Evolutionary conservation across 768 basidiomycete species (phyloP).

Genomic region (Daedaleopsis nitida): DNA sequence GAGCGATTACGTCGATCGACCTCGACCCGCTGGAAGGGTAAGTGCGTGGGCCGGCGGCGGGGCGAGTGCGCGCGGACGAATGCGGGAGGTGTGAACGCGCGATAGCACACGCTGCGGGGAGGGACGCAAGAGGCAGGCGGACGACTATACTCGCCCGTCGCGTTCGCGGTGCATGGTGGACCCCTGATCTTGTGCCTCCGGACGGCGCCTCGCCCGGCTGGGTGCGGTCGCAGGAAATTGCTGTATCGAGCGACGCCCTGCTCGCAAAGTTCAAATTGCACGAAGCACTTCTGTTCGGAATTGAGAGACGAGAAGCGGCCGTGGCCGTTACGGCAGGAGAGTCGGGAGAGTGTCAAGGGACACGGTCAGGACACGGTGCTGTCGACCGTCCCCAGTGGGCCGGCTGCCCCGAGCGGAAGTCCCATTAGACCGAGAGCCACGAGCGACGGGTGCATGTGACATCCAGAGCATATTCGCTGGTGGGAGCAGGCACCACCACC

Average conservation of each 20-base stretch:
- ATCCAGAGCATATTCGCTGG: constrained; percentile 11
- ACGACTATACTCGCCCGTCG: constrained; percentile 10
- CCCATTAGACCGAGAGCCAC: constrained; percentile 13
- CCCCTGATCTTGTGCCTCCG: constrained; percentile 10
- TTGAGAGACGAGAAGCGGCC: constrained; percentile 10
- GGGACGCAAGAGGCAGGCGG: constrained; percentile 2
- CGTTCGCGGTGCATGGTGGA: constrained; percentile 2
- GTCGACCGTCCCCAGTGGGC: not conserved
- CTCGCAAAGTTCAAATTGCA: constrained; percentile 16
- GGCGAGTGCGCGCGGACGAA: not conserved
- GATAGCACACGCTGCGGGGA: constrained; percentile 7
- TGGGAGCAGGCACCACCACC: not conserved
- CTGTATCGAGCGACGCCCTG: constrained; percentile 2
- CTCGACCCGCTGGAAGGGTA: not conserved
- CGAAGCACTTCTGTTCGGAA: constrained; percentile 19
- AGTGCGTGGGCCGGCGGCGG: not conserved
- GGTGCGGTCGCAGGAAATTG: constrained; percentile 8
- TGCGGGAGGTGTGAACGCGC: constrained; percentile 3
- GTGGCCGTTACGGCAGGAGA: constrained; percentile 16
- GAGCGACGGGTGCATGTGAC: constrained; percentile 18
- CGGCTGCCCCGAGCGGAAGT: not conserved
- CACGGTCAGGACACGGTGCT: constrained; percentile 11
- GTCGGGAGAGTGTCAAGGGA: no score
- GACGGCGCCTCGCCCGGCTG: constrained; percentile 10
- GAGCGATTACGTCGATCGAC: constrained; percentile 16